Evolutionary conservation across 2,329 filamentous ascomycete species (phyloP), one percentile per base, ranked within the genome.

Genomic region (Ophiostoma australiae): DNA sequence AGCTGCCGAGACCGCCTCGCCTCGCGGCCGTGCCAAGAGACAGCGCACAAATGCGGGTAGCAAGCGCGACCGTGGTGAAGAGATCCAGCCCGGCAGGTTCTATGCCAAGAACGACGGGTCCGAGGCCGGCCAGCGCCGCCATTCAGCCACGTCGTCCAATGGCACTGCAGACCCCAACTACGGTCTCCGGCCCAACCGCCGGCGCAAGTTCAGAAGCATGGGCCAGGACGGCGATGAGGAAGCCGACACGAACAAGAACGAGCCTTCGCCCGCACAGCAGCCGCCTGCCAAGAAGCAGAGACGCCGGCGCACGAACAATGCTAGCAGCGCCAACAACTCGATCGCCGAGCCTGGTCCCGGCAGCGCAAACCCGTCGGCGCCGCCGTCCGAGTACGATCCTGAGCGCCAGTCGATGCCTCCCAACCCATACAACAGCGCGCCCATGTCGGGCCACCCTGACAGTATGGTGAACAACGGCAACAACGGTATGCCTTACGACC

Each of bases 181-280:
- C 75, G 85, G 85, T 0, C 82, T 87, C 73, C 81, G 85, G 4
- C 84, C 85, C 37, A 87, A 86, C 76, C 81, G 84, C 10, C 84
- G 84, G 75, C 85, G 85, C 33, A 71, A 66, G 15, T 58, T 48
- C 37, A 48, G 67, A 13, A 79, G 78, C 17, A 81, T 81, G 20
- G 78, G 77, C 15, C 73, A 77, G 4, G 80, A 80, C 44, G 78
- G 78, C 0, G 77, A 78, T 48, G 68, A 61, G 11, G 72, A 74
- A 10, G 61, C 35, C 23, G 48, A 33, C 11, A 35, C 52, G 1
- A 52, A 27, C 23, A 63, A 61, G 15, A 39, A 31, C 7, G 67
- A 23, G 10, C 35, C 65, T 4, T 13, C 72, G 1, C 72, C 73
- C 15, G 72, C 75, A 13, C 76, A 77, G 73, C 55, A 39, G 10